Evolutionary conservation across 2,329 filamentous ascomycete species (phyloP).

Genomic region (Sarocladiaceae sp.): DNA sequence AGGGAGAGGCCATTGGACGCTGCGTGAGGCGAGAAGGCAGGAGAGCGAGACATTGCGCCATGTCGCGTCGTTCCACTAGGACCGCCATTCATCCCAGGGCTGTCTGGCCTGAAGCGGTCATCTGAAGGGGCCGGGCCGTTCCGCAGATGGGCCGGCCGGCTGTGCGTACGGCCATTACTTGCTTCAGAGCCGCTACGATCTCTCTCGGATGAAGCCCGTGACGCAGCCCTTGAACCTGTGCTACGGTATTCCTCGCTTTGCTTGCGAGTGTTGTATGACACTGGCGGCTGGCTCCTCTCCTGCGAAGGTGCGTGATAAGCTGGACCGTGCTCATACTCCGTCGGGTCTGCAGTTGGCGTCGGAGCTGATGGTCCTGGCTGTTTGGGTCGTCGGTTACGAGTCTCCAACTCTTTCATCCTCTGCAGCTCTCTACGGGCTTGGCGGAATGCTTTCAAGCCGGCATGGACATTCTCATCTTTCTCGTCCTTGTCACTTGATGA

Average conservation of each 20-base stretch:
- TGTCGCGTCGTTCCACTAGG: slow-evolving; percentile 3
- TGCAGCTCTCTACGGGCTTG: slow-evolving; percentile 53
- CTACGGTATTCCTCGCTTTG: slow-evolving; percentile 34
- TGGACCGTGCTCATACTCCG: slow-evolving; percentile 19
- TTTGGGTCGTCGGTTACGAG: slow-evolving; percentile 29
- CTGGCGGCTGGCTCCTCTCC: slow-evolving; percentile 38
- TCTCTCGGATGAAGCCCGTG: slow-evolving; percentile 34
- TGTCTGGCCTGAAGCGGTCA: slow-evolving; percentile 23
- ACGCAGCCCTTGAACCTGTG: slow-evolving; percentile 20
- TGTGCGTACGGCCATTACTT: slow-evolving; percentile 37
- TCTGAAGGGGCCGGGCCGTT: slow-evolving; percentile 32
- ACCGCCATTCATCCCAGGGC: slow-evolving; percentile 10
- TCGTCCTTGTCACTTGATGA: slow-evolving; percentile 13
- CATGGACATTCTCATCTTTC: slow-evolving; percentile 32
- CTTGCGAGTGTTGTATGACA: slow-evolving; percentile 35
- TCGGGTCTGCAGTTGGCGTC: slow-evolving; percentile 10
- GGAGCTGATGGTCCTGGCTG: slow-evolving; percentile 4
- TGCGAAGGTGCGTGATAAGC: slow-evolving; percentile 32
- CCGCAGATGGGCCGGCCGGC: slow-evolving; percentile 32
- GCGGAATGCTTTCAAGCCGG: slow-evolving; percentile 49
- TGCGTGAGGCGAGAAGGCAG: slow-evolving; percentile 1
- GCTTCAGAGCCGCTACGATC: slow-evolving; percentile 51
- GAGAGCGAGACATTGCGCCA: not conserved
- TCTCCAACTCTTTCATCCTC: slow-evolving; percentile 47
- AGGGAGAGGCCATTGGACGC: not conserved